A percentile compares a stretch with the other conserved stretches of the same genome.
phyloP scores from a whole-genome alignment of 305 asterid genomes.

The Andrographis paniculata region DNA sequence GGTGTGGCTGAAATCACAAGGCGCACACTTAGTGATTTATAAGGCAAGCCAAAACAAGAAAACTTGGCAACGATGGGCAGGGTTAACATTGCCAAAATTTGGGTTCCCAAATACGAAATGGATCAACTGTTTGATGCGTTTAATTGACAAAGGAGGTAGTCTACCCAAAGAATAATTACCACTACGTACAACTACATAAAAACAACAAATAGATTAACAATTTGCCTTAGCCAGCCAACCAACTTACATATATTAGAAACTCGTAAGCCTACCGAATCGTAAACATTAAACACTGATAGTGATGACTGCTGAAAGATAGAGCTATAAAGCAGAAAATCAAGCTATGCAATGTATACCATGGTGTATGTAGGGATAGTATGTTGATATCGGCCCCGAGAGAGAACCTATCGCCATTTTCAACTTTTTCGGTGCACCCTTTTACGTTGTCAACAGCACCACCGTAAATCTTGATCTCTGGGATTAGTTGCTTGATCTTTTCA shows the following conservation, averaged over 20 bases:
- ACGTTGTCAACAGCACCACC: constrained; percentile 85
- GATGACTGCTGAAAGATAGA: not conserved
- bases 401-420: constrained; percentile 68
- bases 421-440: constrained; percentile 70
- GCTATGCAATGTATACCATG: constrained; percentile 39
- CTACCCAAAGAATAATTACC: too few species aligned
- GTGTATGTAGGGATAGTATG: constrained; percentile 73
- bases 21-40: not conserved
- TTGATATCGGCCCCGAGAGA: constrained; percentile 56
- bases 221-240: not conserved
- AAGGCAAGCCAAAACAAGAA: not conserved
- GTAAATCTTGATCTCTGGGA: constrained; percentile 66
- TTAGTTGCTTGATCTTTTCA: constrained; percentile 65
- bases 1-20: constrained; percentile 63
- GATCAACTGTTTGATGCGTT: too few species aligned
- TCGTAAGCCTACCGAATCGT: too few species aligned
- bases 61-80: not conserved
- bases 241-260: not conserved
- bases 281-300: not conserved
- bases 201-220: not conserved
- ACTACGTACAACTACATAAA: not conserved
- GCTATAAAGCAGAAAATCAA: not conserved
- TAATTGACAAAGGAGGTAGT: too few species aligned
- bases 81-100: too few species aligned
- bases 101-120: too few species aligned